Evolutionary conservation across 2,329 filamentous ascomycete genomes (phyloP), one percentile per base, ranked within the genome.

Genomic region (Colletotrichum karsti): DNA sequence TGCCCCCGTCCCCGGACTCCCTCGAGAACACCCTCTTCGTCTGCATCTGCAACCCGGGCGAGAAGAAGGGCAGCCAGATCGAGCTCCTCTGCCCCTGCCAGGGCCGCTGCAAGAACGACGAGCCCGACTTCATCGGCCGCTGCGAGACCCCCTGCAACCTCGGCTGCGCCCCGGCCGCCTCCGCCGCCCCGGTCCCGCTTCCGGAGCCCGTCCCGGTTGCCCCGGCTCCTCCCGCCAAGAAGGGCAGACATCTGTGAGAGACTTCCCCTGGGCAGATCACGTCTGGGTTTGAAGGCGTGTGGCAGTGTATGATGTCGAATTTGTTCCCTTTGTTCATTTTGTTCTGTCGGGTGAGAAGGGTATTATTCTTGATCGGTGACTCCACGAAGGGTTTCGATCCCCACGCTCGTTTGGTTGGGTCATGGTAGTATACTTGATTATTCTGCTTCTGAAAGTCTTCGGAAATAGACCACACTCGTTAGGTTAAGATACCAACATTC

Each of bases 41-140:
- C 58, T 82, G 80, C 51, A 76, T 82, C 46, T 82, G 80, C 53
- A 71, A 74, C 30, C 63, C 71, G 2, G 73, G 77, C 7, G 76
- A 80, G 61, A 70, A 77, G 13, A 61, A 77, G 12, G 80, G 80
- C 9, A 74, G 75, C 26, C 62, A 74, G 62, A 69, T 82, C 41
- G 76, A 82, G 30, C 74, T 82, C n/a, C 59, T 82, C 9, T 81
- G 79, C 63, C 77, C 79, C 2, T 82, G 80, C 62, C 53, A 57
- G 35, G 79, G 81, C 58, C 76, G 74, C 60, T 82, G 80, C 64
- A 73, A 82, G 39, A 79, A 80, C 39, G 73, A 80, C 56, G 76
- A 74, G 10, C 80, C 80, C 0, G 80, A 82, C 58, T 82, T 74
- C 50, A 74, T 81, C 67, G 80, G 79, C 46, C 76, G 80, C 18